Conservation (phyloP, 108 stramenopile species). For the Chaetoceros muelleri region DNA sequence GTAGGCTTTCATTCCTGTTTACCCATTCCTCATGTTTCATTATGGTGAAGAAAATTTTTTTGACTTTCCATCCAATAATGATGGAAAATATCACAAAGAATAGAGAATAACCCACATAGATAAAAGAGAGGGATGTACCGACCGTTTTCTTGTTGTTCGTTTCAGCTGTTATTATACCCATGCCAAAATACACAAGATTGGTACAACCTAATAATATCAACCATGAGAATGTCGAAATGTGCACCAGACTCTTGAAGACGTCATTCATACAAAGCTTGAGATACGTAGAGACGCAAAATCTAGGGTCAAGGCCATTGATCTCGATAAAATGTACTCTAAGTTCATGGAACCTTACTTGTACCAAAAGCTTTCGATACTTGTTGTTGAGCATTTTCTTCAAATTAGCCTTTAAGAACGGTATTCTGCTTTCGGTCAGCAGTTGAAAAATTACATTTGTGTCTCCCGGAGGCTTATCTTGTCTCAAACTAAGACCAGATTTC, state of each 20-base stretch:
- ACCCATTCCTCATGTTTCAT: conserved; percentile 11
- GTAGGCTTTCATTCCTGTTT: conserved; percentile 1
- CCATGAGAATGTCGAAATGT: conserved; percentile 65
- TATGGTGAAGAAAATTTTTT: conserved; percentile 25
- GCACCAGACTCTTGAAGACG: conserved; percentile 58
- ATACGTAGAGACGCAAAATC: conserved; percentile 71
- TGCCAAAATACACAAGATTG: conserved; percentile 51
- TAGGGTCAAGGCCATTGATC: conserved; percentile 53
- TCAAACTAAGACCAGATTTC: not conserved
- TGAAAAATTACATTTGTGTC: not conserved
- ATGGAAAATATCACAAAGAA: conserved; percentile 27
- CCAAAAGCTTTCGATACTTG: conserved; percentile 39
- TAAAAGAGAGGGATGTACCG: not conserved
- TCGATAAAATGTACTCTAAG: conserved; percentile 73
- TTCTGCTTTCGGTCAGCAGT: not conserved
- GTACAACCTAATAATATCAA: conserved; percentile 44
- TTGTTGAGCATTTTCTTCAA: conserved; percentile 5
- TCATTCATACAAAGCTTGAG: conserved; percentile 46
- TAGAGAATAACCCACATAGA: not conserved
- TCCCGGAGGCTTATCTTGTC: not conserved
- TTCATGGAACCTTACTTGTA: conserved; percentile 78
- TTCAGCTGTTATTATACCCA: conserved; percentile 39
- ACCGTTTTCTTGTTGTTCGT: conserved; percentile 5
- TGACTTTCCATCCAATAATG: conserved; percentile 25
- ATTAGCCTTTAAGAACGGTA: not conserved